Percentiles rank a stretch among this genome's conserved stretches.
Conservation (phyloP, 164 flowering plant species). For the Buxus sempervirens region DNA sequence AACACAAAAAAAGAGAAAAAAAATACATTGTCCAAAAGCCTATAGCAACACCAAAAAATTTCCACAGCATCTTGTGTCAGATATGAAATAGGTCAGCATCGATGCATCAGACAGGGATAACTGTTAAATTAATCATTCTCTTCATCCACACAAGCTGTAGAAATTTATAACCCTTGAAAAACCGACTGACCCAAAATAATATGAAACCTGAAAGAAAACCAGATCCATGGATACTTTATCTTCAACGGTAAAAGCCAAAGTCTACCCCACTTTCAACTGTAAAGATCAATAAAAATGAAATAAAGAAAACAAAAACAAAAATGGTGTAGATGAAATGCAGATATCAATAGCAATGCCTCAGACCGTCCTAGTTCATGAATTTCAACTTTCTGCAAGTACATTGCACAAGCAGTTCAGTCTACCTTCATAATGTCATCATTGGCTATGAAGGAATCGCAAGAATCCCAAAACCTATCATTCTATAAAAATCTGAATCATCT, state of each 20-base stretch:
- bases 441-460: not conserved
- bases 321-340: not conserved
- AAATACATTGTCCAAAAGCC: not conserved
- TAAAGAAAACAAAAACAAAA: too few species aligned
- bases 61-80: not conserved
- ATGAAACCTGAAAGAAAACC: too few species aligned
- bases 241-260: too few species aligned
- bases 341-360: conserved; percentile 20
- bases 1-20: too few species aligned
- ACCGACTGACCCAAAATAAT: too few species aligned
- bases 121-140: not conserved
- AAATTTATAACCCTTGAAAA: too few species aligned
- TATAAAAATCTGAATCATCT: not conserved
- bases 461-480: not conserved
- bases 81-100: not conserved
- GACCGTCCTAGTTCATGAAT: conserved; percentile 43
- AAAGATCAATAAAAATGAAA: too few species aligned
- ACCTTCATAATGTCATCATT: not conserved
- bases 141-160: not conserved
- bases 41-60: not conserved
- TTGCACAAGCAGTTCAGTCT: not conserved
- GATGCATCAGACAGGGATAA: not conserved
- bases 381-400: conserved; percentile 15
- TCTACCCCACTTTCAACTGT: too few species aligned
- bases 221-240: too few species aligned